Evolutionary conservation across 768 basidiomycete species (phyloP), one percentile per base, ranked within the genome.

Genomic region (Leucosporidium creatinivorum): DNA sequence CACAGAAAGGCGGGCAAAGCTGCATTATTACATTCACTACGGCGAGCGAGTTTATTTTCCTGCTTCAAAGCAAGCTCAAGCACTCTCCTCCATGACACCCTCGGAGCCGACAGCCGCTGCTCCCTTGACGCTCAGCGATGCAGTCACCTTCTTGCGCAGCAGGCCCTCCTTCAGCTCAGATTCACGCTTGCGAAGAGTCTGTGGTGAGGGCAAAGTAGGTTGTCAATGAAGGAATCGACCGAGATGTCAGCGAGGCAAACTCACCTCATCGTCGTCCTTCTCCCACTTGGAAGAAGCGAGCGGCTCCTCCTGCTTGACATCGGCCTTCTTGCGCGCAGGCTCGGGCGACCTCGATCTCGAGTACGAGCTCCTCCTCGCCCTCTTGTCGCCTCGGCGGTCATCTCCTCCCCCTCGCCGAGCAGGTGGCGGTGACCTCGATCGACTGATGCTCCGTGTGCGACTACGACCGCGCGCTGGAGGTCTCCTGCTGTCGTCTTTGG

Each of bases 81-180:
- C 25, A n/a, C 26, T 8, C 4, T 50, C n/a, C 28, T 28, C 5
- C 39, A 54, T 47, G 5, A 44, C 28, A n/a, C 58, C 48, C 49
- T 65, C 25, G 58, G 52, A 54, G 10, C 12, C 25, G 25, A 25
- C 52, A 26, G 26, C 52, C 52, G 52, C 52, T 15, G 52, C 52
- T 28, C 52, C 52, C 52, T 54, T 54, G 52, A 54, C 25, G 9
- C 13, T 26, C 5, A 58, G 47, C 23, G 55, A 52, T 0, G 63
- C 61, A 12, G 58, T 30, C 2, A 72, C 62, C 58, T 72, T 72
- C 28, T 63, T 63, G 36, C 68, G 62, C 51, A 72, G 18, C 6
- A 72, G 47, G 6, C 60, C 65, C 31, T 72, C 70, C 60, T 59
- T 68, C 21, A 72, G 56, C 36, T 68, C 67, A 6, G 19, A 26